A percentile compares a stretch with the other conserved stretches of the same genome.
Evolutionary conservation across 768 basidiomycete species (phyloP).

Genomic region (Lentinus tigrinus): DNA sequence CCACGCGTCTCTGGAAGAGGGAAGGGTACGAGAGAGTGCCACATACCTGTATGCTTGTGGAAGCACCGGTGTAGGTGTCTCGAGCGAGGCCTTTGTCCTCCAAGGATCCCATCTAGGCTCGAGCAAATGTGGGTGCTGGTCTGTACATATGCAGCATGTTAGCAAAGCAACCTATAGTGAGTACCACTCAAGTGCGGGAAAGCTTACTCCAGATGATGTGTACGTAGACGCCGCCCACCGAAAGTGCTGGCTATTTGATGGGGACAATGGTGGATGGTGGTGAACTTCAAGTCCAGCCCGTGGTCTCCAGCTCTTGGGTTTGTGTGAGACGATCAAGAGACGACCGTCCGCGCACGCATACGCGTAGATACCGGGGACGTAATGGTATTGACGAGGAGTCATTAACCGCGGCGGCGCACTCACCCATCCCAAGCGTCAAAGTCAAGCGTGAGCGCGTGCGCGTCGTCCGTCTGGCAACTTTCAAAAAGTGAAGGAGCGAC

Average conservation of each 20-base stretch:
- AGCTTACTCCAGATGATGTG: no score
- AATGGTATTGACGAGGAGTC: not conserved
- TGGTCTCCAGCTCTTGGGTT: no score
- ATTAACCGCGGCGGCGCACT: not conserved
- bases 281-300: no score
- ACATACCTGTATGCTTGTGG: constrained; percentile 12
- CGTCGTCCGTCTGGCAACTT: not conserved
- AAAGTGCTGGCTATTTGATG: no score
- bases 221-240: no score
- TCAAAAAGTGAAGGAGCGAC: no score
- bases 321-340: no score
- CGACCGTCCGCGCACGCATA: not conserved
- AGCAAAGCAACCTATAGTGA: no score
- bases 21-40: not conserved
- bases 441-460: not conserved
- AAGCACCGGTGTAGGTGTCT: constrained; percentile 15
- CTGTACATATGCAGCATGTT: no score
- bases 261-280: no score
- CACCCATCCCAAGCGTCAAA: not conserved
- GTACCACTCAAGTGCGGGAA: no score
- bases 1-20: not conserved
- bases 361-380: not conserved
- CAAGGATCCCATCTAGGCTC: not conserved
- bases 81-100: constrained; percentile 1
- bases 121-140: not conserved